These are phyloP conservation scores for Rhynchosporium graminicola DNA, from an alignment of 2,329 filamentous ascomycete species.

Conservation along the genomic window DNA sequence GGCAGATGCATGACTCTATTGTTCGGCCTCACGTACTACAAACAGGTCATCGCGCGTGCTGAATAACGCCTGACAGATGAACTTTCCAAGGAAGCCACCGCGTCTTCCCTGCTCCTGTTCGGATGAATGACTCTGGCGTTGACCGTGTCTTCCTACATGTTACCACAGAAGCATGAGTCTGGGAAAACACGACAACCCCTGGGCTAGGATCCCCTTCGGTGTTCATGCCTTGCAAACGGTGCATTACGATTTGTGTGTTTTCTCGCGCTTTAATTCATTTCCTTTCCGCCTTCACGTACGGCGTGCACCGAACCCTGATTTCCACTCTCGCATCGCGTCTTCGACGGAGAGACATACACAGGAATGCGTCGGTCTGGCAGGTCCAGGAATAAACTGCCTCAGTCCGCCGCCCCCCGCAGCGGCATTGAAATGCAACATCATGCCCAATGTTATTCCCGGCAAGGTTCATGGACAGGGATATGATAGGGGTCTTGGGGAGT, in stretches of 20 bases:
- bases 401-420: slow-evolving; percentile 4
- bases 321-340: not conserved
- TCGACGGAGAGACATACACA: not conserved
- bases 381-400: slow-evolving; percentile 3
- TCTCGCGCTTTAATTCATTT: not conserved
- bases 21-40: not conserved
- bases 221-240: slow-evolving; percentile 16
- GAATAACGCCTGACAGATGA: slow-evolving; percentile 13
- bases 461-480: slow-evolving; percentile 16
- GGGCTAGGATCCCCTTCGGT: slow-evolving; percentile 5
- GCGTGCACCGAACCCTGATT: not conserved
- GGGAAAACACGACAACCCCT: not conserved
- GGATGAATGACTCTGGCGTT: slow-evolving; percentile 13
- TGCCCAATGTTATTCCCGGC: slow-evolving; percentile 19
- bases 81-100: slow-evolving; percentile 4
- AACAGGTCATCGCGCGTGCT: not conserved
- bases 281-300: not conserved
- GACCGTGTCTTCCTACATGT: slow-evolving; percentile 1
- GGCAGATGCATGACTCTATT: not conserved
- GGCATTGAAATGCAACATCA: slow-evolving; percentile 26
- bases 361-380: not conserved
- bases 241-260: not conserved
- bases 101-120: slow-evolving; percentile 2
- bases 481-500: slow-evolving; percentile 12
- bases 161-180: slow-evolving; percentile 11